Evolutionary conservation across 306 rosid species (phyloP).

Genomic region (Canavalia gladiata): DNA sequence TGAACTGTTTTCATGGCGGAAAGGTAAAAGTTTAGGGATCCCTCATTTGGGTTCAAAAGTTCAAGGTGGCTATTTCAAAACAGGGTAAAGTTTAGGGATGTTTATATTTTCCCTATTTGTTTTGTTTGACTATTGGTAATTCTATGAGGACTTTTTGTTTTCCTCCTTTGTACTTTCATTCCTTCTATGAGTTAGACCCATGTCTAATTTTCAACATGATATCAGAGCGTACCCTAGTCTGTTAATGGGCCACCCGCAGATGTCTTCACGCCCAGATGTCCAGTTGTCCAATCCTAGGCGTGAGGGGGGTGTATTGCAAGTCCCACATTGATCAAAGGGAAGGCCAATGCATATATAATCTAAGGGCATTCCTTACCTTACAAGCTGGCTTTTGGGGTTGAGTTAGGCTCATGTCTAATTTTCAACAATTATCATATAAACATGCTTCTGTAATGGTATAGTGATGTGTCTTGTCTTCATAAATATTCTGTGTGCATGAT

Average conservation of each 20-base stretch:
- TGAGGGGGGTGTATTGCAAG: too few species aligned
- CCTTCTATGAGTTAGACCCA: too few species aligned
- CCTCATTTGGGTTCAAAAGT: neutral
- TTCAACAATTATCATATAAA: neutral
- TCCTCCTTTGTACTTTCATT: neutral
- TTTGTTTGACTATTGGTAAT: constrained; percentile 13
- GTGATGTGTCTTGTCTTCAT: constrained; percentile 15
- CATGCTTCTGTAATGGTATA: neutral
- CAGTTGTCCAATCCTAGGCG: too few species aligned
- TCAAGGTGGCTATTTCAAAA: neutral
- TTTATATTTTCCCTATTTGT: constrained; percentile 8
- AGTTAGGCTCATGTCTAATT: too few species aligned
- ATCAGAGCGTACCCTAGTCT: too few species aligned
- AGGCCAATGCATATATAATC: too few species aligned
- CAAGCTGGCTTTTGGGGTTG: too few species aligned
- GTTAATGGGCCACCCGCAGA: too few species aligned
- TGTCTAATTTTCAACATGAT: too few species aligned
- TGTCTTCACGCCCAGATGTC: too few species aligned
- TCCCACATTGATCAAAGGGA: too few species aligned
- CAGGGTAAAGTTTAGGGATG: constrained; percentile 4
- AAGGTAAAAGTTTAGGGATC: neutral
- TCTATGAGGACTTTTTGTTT: constrained; percentile 4
- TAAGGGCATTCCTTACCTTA: too few species aligned
- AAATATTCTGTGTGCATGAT: constrained; percentile 1
- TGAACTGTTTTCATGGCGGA: neutral